Conservation (phyloP, 495 filamentous ascomycete genomes). For the Oleoguttula mirabilis region DNA sequence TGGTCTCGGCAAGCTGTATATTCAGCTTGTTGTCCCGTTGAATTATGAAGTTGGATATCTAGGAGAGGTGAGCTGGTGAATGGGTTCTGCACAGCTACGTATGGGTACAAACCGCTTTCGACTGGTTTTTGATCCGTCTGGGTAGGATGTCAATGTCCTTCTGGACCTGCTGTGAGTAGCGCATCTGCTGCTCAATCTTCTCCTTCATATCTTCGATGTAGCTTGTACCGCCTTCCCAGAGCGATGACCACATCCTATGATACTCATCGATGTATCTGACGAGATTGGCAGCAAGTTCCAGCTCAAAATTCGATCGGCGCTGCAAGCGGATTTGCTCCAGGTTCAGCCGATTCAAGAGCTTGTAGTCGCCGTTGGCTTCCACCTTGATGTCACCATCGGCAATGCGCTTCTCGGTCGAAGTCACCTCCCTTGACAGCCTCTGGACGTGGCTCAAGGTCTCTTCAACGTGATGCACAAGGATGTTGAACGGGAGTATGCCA, state of each 20-base stretch:
- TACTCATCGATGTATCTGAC: conserved; percentile 19
- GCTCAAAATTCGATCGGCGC: conserved; percentile 18
- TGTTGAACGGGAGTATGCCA: conserved; percentile 16
- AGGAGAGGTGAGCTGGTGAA: conserved; percentile 3
- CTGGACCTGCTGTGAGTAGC: conserved; percentile 19
- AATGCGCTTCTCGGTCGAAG: conserved; percentile 19
- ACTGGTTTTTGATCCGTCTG: conserved; percentile 20
- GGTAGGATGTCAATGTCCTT: conserved; percentile 18
- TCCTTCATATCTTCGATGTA: conserved; percentile 22
- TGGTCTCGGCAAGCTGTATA: conserved; percentile 21
- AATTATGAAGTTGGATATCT: conserved; percentile 23
- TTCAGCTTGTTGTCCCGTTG: conserved; percentile 22
- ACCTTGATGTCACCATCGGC: conserved; percentile 18
- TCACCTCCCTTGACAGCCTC: conserved; percentile 13
- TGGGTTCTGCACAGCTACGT: not conserved
- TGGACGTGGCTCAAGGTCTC: conserved; percentile 15
- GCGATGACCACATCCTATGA: conserved; percentile 8
- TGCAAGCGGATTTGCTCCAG: conserved; percentile 20
- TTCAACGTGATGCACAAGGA: conserved; percentile 17
- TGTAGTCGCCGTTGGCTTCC: conserved; percentile 20
- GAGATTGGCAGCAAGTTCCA: conserved; percentile 20
- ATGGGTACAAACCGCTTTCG: conserved; percentile 12
- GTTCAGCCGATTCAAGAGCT: conserved; percentile 20
- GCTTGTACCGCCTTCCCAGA: conserved; percentile 21
- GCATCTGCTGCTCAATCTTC: conserved; percentile 20